phyloP scores from a whole-genome alignment of 305 asterid genomes.

The Solanum hybrid region DNA sequence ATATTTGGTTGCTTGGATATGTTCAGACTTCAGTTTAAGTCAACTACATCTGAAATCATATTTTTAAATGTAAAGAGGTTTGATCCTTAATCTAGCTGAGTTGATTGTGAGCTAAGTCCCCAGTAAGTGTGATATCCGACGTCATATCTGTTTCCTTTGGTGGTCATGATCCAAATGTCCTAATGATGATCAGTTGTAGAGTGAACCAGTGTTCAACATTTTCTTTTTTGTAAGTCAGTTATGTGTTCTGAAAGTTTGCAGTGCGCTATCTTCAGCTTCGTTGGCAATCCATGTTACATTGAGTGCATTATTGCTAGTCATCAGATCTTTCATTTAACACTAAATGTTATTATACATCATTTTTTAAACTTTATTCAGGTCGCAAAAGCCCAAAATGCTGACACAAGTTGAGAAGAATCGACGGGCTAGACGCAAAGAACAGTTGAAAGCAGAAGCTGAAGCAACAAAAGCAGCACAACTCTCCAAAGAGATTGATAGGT shows the following conservation, averaged over 20 bases:
- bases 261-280: neutral
- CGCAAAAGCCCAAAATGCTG: conserved; percentile 43
- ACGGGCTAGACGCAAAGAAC: conserved; percentile 68
- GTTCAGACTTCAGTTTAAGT: neutral
- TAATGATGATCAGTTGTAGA: neutral
- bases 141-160: neutral
- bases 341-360: neutral
- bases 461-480: conserved; percentile 38
- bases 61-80: neutral
- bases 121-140: neutral
- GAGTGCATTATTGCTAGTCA: neutral
- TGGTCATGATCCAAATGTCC: neutral
- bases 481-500: conserved; percentile 76
- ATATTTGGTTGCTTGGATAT: neutral
- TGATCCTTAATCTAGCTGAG: neutral
- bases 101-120: neutral
- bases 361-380: conserved; percentile 23
- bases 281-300: neutral
- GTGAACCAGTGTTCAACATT: neutral
- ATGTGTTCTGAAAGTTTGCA: neutral
- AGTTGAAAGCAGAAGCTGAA: conserved; percentile 51
- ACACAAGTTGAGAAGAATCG: conserved; percentile 69
- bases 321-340: neutral
- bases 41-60: neutral
- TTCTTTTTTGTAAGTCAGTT: neutral